phyloP scores from a whole-genome alignment of 495 filamentous ascomycete species.

The Elasticomyces elasticus region DNA sequence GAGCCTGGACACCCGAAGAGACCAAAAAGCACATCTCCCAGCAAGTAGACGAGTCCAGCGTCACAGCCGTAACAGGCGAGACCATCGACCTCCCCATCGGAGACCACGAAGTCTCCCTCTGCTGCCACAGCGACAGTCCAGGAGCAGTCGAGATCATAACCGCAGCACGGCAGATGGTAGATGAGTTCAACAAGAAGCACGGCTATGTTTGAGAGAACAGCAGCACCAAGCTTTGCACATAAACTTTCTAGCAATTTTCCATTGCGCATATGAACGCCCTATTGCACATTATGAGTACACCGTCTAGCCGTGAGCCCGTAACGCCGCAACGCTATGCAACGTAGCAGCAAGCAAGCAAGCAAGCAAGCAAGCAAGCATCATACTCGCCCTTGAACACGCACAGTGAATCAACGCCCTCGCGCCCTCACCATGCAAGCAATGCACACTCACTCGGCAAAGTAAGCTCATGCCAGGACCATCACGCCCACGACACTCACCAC shows the following conservation, averaged over 20 bases:
- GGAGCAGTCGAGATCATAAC: constrained; percentile 43
- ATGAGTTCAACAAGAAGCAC: constrained; percentile 27
- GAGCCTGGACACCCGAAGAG: constrained; percentile 37
- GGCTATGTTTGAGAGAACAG: constrained; percentile 4
- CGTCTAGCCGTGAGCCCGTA: too few species aligned
- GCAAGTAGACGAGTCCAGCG: constrained; percentile 38
- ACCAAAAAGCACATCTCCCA: constrained; percentile 39
- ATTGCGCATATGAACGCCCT: too few species aligned
- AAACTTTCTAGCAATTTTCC: too few species aligned
- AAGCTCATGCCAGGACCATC: not conserved
- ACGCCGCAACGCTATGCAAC: constrained; percentile 9
- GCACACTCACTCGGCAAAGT: not conserved
- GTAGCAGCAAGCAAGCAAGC: not conserved
- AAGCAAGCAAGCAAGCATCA: not conserved
- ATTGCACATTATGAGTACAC: too few species aligned
- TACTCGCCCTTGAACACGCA: not conserved
- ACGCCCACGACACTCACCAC: not conserved
- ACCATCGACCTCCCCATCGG: constrained; percentile 38
- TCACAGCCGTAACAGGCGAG: constrained; percentile 38
- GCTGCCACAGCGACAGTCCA: constrained; percentile 48
- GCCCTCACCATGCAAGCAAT: not conserved
- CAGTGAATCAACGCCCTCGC: not conserved
- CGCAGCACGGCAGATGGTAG: constrained; percentile 34
- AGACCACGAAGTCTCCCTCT: constrained; percentile 40
- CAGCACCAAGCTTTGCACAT: too few species aligned